Conservation (phyloP, 306 rosid genomes). For the Oxytropis ochrocephala region DNA sequence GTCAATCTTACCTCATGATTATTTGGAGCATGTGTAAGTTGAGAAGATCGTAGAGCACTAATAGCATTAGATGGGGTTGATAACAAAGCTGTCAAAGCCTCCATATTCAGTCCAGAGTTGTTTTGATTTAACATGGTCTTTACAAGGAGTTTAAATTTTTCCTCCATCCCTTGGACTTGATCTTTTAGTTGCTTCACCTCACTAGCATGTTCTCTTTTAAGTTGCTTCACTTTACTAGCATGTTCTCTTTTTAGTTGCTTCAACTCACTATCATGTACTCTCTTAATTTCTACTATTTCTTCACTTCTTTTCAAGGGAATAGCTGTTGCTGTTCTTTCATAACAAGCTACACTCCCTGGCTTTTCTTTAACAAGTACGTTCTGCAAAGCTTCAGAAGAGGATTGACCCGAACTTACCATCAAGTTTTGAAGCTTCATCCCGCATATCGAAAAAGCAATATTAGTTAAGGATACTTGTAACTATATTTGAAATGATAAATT, state of each 20-base stretch:
- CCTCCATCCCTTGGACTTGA: background rate
- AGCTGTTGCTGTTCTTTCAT: background rate
- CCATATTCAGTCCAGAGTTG: background rate
- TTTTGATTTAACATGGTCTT: background rate
- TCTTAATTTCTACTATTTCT: background rate
- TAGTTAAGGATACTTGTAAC: no score
- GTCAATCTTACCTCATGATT: background rate
- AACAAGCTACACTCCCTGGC: background rate
- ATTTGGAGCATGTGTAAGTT: background rate
- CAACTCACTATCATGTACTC: background rate
- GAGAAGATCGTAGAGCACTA: background rate
- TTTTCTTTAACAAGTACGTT: background rate
- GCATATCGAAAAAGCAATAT: background rate
- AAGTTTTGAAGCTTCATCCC: background rate
- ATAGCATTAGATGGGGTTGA: background rate
- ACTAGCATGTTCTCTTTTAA: background rate
- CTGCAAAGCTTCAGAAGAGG: background rate
- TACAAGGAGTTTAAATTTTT: background rate
- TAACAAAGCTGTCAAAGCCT: background rate
- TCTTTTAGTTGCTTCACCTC: background rate
- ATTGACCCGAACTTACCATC: background rate
- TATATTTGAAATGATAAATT: no score
- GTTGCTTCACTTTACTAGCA: background rate
- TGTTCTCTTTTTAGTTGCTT: background rate
- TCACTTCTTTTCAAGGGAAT: background rate